phyloP scores from a whole-genome alignment of 306 rosid genomes.

The Cucumis hystrix region DNA sequence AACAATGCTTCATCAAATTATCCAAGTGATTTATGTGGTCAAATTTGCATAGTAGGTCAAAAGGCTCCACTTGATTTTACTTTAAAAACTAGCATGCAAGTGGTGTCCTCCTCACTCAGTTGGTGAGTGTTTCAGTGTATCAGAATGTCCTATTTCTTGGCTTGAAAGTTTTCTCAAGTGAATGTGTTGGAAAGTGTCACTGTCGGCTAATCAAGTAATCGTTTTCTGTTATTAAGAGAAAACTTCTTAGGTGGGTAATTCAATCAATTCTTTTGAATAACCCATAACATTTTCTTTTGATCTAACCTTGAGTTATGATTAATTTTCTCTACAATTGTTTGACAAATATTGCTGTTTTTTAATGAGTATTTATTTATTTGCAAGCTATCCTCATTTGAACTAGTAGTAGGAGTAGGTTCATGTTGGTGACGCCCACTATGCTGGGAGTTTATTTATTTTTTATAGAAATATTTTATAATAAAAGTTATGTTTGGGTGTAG shows the following conservation, averaged over 20 bases:
- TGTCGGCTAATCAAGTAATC: not conserved
- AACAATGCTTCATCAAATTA: too few species aligned
- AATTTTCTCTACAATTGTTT: not conserved
- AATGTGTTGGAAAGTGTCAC: not conserved
- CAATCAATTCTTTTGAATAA: not conserved
- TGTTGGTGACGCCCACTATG: not conserved
- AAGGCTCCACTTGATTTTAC: constrained; percentile 88
- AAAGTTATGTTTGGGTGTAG: not conserved
- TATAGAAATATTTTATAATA: not conserved
- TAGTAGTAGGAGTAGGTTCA: not conserved
- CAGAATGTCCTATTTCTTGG: not conserved
- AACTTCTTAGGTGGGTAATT: not conserved
- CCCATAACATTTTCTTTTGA: not conserved
- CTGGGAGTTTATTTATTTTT: not conserved
- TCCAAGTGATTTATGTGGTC: constrained; percentile 30
- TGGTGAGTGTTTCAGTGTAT: constrained; percentile 30
- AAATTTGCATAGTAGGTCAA: constrained; percentile 38
- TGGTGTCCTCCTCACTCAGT: constrained; percentile 46
- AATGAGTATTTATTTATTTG: not conserved
- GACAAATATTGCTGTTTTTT: not conserved
- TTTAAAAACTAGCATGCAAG: constrained; percentile 60
- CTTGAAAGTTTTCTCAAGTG: not conserved
- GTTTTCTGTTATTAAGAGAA: not conserved
- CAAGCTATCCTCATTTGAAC: not conserved
- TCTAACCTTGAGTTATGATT: not conserved